A percentile compares a stretch with the other conserved stretches of the same genome.
phyloP scores from a whole-genome alignment of 2,329 filamentous ascomycete genomes.

The Sordariomycetes sp. region DNA sequence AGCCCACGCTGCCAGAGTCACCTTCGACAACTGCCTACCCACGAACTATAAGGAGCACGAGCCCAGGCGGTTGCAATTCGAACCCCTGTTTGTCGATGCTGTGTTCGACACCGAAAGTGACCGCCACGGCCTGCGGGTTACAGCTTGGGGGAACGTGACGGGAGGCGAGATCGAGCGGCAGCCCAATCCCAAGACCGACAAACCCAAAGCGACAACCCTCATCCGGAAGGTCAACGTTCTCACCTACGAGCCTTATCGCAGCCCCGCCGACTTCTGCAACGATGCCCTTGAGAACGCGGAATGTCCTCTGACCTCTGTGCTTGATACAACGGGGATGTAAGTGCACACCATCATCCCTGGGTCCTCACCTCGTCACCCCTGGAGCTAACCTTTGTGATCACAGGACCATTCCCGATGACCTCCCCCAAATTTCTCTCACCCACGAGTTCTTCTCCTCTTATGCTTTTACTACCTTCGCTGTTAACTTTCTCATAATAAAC shows the following conservation, averaged over 20 bases:
- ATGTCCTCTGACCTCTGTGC: slow-evolving; percentile 70
- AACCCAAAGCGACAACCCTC: slow-evolving; percentile 61
- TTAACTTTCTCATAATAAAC: slow-evolving; percentile 64
- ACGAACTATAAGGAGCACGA: slow-evolving; percentile 44
- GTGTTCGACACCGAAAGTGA: slow-evolving; percentile 53
- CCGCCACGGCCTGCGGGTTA: slow-evolving; percentile 60
- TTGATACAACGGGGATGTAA: slow-evolving; percentile 35
- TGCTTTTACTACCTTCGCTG: slow-evolving; percentile 70
- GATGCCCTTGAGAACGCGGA: slow-evolving; percentile 43
- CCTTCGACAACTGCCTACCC: slow-evolving; percentile 76
- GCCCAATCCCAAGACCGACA: slow-evolving; percentile 30
- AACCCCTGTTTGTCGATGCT: slow-evolving; percentile 65
- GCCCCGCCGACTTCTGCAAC: slow-evolving; percentile 54
- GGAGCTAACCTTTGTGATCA: slow-evolving; percentile 1
- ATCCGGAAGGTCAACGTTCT: slow-evolving; percentile 62
- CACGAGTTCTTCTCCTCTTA: slow-evolving; percentile 75
- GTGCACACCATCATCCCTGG: slow-evolving; percentile 13
- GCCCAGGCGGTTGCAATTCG: slow-evolving; percentile 64
- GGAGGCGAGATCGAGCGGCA: slow-evolving; percentile 76
- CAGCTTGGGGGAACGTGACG: slow-evolving; percentile 83
- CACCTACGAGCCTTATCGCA: slow-evolving; percentile 60
- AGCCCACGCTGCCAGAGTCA: slow-evolving; percentile 54
- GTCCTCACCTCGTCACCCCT: not conserved
- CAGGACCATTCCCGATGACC: slow-evolving; percentile 26
- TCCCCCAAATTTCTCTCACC: slow-evolving; percentile 64